These are phyloP conservation scores for Acorus gramineus DNA, from an alignment of 106 monocot genomes.

Conservation along the genomic window DNA sequence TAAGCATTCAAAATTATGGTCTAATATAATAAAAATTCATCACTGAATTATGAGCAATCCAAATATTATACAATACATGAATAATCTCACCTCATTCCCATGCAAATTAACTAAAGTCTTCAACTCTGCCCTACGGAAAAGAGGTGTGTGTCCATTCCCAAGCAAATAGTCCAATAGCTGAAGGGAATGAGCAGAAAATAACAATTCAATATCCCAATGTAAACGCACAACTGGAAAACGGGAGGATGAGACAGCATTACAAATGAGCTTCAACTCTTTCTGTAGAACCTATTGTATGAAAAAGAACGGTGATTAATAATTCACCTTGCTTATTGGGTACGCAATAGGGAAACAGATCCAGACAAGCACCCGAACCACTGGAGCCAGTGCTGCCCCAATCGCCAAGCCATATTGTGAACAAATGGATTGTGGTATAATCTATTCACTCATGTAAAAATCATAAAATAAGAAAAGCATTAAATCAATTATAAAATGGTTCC, in stretches of 20 bases:
- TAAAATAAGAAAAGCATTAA: too few species aligned
- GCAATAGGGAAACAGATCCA: constrained; percentile 92
- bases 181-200: constrained; percentile 2
- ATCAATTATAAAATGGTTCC: too few species aligned
- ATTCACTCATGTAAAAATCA: neutral
- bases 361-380: constrained; percentile 68
- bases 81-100: constrained; percentile 75
- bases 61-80: neutral
- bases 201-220: neutral
- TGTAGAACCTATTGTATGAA: neutral
- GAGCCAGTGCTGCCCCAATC: constrained; percentile 76
- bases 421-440: constrained; percentile 91
- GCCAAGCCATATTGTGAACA: constrained; percentile 88
- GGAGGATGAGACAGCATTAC: too few species aligned
- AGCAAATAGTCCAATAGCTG: constrained; percentile 81
- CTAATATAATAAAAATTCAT: too few species aligned
- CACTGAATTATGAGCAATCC: too few species aligned
- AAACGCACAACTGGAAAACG: too few species aligned
- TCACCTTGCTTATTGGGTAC: constrained; percentile 97
- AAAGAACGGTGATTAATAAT: neutral
- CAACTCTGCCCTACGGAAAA: constrained; percentile 93
- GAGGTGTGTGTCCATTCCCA: constrained; percentile 68
- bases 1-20: too few species aligned
- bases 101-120: constrained; percentile 90
- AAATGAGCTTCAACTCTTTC: too few species aligned